Evolutionary conservation across 2,329 filamentous ascomycete genomes (phyloP).

Genomic region (Aspergillus oerlinghausenensis): DNA sequence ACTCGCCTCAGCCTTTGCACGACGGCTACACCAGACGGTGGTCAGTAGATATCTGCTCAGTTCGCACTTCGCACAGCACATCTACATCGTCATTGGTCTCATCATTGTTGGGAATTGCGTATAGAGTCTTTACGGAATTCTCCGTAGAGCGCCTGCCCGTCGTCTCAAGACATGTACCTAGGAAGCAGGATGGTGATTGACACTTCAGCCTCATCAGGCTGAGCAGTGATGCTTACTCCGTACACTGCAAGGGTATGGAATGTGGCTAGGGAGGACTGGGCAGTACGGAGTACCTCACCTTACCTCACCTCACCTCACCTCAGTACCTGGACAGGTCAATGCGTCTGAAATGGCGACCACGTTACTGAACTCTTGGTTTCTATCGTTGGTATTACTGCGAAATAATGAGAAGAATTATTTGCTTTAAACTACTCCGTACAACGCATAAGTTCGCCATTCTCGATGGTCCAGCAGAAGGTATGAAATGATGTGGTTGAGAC

Average conservation of each 20-base stretch:
- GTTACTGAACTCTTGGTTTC: neutral
- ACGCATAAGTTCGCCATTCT: neutral
- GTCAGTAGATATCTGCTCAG: neutral
- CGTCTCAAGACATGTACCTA: neutral
- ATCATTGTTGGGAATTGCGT: neutral
- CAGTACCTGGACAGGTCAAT: neutral
- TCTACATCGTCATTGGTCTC: neutral
- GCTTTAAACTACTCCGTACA: neutral
- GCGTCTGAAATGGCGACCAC: neutral
- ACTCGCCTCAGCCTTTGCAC: neutral
- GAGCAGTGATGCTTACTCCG: neutral
- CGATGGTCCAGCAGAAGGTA: neutral
- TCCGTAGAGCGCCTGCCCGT: neutral
- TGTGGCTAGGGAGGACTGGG: conserved; percentile 1
- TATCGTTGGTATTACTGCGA: neutral
- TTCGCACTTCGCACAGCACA: neutral
- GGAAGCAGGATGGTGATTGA: neutral
- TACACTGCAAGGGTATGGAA: neutral
- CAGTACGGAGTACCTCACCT: neutral
- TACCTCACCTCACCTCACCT: neutral
- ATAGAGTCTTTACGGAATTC: too few species aligned
- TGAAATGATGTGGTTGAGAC: neutral
- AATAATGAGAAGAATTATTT: neutral
- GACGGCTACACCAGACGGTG: neutral
- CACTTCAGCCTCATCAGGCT: conserved; percentile 7